Percentiles rank a stretch among this genome's conserved stretches.
Conservation (phyloP, 768 basidiomycete species). For the Guyanaporus albipodus region DNA sequence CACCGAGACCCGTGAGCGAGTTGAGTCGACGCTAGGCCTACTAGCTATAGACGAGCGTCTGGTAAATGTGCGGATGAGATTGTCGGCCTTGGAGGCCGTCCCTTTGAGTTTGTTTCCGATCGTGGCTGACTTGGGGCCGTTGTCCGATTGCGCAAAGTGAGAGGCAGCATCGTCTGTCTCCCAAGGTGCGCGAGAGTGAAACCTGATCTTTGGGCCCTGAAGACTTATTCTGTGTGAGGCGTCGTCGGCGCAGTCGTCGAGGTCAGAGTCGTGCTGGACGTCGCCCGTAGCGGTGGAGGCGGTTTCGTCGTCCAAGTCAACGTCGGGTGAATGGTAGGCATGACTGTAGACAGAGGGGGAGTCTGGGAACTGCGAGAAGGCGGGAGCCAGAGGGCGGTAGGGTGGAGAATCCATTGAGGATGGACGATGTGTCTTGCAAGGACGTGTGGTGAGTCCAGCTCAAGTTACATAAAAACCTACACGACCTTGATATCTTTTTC, state of each 20-base stretch:
- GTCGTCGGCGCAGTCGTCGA: slow-evolving; percentile 41
- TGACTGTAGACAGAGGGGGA: slow-evolving; percentile 69
- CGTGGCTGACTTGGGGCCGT: slow-evolving; percentile 30
- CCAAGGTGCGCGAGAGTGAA: slow-evolving; percentile 82
- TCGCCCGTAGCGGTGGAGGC: slow-evolving; percentile 31
- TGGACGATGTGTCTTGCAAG: not conserved
- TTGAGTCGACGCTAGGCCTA: slow-evolving; percentile 66
- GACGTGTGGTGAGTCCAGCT: slow-evolving; percentile 4
- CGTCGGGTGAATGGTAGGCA: slow-evolving; percentile 31
- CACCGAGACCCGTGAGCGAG: slow-evolving; percentile 44
- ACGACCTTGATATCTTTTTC: slow-evolving; percentile 11
- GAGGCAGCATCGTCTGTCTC: slow-evolving; percentile 53
- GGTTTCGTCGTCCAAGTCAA: too few species aligned
- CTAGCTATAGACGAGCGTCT: slow-evolving; percentile 40
- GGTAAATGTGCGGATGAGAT: slow-evolving; percentile 43
- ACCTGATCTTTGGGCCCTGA: slow-evolving; percentile 79
- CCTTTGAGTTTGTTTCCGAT: slow-evolving; percentile 29
- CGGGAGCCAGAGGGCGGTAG: not conserved
- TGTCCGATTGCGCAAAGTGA: slow-evolving; percentile 46
- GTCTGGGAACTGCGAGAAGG: slow-evolving; percentile 53
- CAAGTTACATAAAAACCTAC: slow-evolving; percentile 25
- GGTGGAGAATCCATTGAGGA: slow-evolving; percentile 31
- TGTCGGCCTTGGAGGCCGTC: slow-evolving; percentile 32
- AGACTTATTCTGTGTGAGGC: slow-evolving; percentile 57
- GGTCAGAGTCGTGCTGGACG: slow-evolving; percentile 33